Conservation (phyloP, 768 basidiomycete species). For the Phaffia australis region DNA sequence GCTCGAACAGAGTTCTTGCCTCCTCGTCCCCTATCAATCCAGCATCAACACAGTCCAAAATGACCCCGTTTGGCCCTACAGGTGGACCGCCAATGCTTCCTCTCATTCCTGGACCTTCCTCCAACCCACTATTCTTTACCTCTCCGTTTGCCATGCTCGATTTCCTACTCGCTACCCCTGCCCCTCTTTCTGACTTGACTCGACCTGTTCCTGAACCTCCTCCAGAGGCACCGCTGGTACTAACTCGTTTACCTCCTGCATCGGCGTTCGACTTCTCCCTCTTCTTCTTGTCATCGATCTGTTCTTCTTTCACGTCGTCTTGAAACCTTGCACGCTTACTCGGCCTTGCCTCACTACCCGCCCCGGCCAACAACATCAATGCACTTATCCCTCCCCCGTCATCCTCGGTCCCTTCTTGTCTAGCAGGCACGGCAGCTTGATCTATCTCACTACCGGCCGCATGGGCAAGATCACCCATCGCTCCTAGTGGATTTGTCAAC, state of each 20-base stretch:
- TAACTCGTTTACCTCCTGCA: slow-evolving; percentile 1
- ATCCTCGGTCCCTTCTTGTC: slow-evolving; percentile 67
- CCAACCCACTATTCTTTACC: slow-evolving; percentile 58
- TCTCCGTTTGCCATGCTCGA: slow-evolving; percentile 28
- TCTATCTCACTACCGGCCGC: slow-evolving; percentile 40
- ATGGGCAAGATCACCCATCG: slow-evolving; percentile 54
- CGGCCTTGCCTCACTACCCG: neutral
- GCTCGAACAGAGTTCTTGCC: slow-evolving; percentile 72
- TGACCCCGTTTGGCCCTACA: slow-evolving; percentile 67
- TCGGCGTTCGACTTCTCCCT: neutral
- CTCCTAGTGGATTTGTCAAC: slow-evolving; percentile 34
- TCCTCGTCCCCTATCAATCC: slow-evolving; percentile 63
- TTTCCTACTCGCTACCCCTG: slow-evolving; percentile 16
- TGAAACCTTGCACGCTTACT: slow-evolving; percentile 8
- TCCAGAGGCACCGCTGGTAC: neutral
- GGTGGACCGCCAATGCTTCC: slow-evolving; percentile 15
- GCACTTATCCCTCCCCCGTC: slow-evolving; percentile 40
- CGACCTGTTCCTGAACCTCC: too few relatives aligned
- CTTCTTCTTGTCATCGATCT: neutral
- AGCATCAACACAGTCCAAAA: slow-evolving; percentile 21
- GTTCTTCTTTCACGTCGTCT: neutral
- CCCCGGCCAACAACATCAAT: slow-evolving; percentile 11
- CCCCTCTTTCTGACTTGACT: neutral
- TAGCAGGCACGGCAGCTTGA: slow-evolving; percentile 61
- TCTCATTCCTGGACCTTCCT: slow-evolving; percentile 19